Conservation (phyloP, 495 filamentous ascomycete species). For the Mytilinidion resinicola region DNA sequence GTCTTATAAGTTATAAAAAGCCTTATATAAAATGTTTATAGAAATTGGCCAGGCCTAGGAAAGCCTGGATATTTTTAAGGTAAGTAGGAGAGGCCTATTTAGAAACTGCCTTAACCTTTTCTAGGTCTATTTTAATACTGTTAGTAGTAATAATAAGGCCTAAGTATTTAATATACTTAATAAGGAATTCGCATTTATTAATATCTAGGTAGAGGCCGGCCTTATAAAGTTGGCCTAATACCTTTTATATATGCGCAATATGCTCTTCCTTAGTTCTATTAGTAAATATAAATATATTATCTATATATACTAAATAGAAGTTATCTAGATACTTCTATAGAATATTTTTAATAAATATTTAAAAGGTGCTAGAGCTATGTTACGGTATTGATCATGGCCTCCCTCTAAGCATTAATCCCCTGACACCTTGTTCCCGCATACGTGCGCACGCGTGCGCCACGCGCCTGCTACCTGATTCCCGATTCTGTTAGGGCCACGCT, state of each 20-base stretch:
- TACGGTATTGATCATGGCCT: too few relatives aligned
- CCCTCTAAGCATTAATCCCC: too few relatives aligned
- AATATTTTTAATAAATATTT: too few relatives aligned
- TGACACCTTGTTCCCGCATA: too few relatives aligned
- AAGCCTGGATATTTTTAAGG: conserved; percentile 17
- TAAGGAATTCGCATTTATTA: conserved; percentile 35
- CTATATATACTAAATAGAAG: too few relatives aligned
- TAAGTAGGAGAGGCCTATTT: conserved; percentile 7
- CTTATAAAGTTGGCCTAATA: background rate
- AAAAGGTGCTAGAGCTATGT: too few relatives aligned
- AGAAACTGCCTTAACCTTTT: conserved; percentile 17
- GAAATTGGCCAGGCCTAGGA: conserved; percentile 27
- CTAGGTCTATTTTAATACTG: conserved; percentile 30
- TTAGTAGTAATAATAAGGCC: conserved; percentile 28
- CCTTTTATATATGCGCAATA: background rate
- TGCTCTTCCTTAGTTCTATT: too few relatives aligned
- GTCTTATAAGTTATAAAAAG: conserved; percentile 1
- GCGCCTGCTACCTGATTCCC: too few relatives aligned
- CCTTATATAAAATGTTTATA: conserved; percentile 20
- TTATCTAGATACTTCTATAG: too few relatives aligned
- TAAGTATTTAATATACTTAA: conserved; percentile 29
- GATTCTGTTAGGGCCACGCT: too few relatives aligned
- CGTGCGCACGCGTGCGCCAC: too few relatives aligned
- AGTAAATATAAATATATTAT: too few relatives aligned
- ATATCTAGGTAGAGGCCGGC: background rate